Percentiles rank a stretch among this genome's conserved stretches.
phyloP scores from a whole-genome alignment of 208 protist species.

The Leishmania braziliensis region DNA sequence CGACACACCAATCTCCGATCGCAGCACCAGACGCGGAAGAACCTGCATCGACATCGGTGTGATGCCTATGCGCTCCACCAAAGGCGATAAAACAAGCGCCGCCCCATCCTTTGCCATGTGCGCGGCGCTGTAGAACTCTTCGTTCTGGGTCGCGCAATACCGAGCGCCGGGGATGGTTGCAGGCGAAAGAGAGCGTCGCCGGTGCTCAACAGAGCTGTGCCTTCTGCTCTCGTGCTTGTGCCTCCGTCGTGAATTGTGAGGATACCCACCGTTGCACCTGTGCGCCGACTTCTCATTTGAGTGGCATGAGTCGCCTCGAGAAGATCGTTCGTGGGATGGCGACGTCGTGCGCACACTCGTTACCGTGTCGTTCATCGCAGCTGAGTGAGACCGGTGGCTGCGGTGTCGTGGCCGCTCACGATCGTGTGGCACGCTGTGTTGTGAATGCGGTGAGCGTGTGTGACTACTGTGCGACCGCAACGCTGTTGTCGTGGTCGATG shows the following conservation, averaged over 20 bases:
- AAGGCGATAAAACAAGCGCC: neutral
- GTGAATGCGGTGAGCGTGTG: neutral
- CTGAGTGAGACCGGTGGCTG: neutral
- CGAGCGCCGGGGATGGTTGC: conserved; percentile 7
- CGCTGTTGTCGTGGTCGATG: neutral
- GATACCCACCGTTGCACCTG: neutral
- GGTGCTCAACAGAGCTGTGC: neutral
- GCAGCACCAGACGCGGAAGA: conserved; percentile 20
- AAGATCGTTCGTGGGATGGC: neutral
- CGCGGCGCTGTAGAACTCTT: conserved; percentile 25
- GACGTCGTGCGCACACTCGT: neutral
- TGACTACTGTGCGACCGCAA: neutral
- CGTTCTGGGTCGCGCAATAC: conserved; percentile 23
- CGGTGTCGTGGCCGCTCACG: neutral
- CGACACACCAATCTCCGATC: neutral
- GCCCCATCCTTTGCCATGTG: conserved; percentile 16
- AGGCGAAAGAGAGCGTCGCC: neutral
- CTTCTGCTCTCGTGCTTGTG: neutral
- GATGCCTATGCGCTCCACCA: conserved; percentile 22
- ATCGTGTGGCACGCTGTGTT: neutral
- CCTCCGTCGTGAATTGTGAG: neutral
- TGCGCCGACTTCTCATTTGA: neutral
- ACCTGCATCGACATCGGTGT: conserved; percentile 19
- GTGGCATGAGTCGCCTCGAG: neutral
- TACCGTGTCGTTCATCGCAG: neutral